Conservation (phyloP, 306 rosid genomes). For the Datisca glomerata region DNA sequence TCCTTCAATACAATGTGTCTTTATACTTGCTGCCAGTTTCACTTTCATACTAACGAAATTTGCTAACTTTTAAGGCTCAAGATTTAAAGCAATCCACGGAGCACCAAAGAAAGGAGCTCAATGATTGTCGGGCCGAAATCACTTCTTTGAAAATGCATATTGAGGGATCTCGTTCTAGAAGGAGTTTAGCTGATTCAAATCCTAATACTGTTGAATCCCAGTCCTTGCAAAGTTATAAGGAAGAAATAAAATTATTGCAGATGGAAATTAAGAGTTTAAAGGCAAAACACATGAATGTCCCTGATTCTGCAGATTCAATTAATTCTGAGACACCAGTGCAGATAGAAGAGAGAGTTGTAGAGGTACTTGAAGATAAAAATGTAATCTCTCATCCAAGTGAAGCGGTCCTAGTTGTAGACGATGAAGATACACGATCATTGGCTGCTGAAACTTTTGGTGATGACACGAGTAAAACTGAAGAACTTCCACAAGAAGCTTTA, state of each 20-base stretch:
- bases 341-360: constrained; percentile 52
- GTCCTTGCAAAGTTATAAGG: constrained; percentile 54
- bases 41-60: constrained; percentile 8
- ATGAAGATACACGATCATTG: constrained; percentile 28
- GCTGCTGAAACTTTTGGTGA: constrained; percentile 24
- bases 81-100: constrained; percentile 68
- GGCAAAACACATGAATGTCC: constrained; percentile 25
- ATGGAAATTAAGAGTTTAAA: constrained; percentile 61
- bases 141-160: constrained; percentile 76
- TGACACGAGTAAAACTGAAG: constrained; percentile 26
- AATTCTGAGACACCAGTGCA: constrained; percentile 23
- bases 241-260: constrained; percentile 63
- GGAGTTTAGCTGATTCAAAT: constrained; percentile 26
- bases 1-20: constrained; percentile 8
- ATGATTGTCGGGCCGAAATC: constrained; percentile 79
- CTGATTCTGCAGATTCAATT: constrained; percentile 22
- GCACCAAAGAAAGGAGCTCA: constrained; percentile 63
- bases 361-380: constrained; percentile 66
- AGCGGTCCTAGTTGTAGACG: constrained; percentile 20
- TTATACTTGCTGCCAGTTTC: constrained; percentile 17
- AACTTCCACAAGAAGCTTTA: constrained; percentile 25
- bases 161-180: constrained; percentile 51
- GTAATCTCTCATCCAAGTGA: constrained; percentile 25
- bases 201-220: constrained; percentile 32
- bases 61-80: constrained; percentile 58